Evolutionary conservation across 2,329 filamentous ascomycete species (phyloP).

Genomic region (Cercospora sojina): DNA sequence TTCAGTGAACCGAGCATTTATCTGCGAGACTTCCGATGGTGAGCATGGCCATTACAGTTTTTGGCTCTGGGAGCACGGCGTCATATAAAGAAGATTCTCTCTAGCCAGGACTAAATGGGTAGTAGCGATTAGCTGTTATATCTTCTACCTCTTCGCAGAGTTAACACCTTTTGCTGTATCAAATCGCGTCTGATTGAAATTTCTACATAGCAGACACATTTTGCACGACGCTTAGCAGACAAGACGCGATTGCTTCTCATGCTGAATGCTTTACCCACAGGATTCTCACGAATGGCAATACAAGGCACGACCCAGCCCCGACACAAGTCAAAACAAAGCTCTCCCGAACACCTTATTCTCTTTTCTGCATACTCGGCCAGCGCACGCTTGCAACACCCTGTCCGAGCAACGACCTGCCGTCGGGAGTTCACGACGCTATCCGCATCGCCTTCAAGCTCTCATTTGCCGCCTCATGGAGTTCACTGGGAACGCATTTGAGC

Average conservation of each 20-base stretch:
- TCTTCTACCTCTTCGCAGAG: background rate
- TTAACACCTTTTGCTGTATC: background rate
- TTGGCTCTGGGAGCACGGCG: constrained; percentile 7
- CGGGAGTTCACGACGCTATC: background rate
- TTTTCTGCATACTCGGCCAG: background rate
- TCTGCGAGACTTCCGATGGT: background rate
- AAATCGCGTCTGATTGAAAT: background rate
- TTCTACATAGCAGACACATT: background rate
- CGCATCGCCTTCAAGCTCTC: background rate
- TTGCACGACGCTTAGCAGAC: background rate
- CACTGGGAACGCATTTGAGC: background rate
- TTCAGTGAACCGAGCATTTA: background rate
- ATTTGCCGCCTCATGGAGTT: background rate
- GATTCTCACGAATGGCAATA: background rate
- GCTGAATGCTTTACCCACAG: background rate
- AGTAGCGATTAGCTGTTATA: background rate
- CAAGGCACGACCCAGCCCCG: background rate
- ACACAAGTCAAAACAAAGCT: background rate
- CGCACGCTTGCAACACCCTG: background rate
- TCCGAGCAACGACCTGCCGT: background rate
- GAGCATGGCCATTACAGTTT: background rate
- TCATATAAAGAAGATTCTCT: constrained; percentile 1
- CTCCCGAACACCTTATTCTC: background rate
- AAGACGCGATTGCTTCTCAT: background rate
- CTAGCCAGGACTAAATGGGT: background rate